Base-by-base conservation (phyloP, 768 basidiomycete species). In the Bullera alba region DNA sequence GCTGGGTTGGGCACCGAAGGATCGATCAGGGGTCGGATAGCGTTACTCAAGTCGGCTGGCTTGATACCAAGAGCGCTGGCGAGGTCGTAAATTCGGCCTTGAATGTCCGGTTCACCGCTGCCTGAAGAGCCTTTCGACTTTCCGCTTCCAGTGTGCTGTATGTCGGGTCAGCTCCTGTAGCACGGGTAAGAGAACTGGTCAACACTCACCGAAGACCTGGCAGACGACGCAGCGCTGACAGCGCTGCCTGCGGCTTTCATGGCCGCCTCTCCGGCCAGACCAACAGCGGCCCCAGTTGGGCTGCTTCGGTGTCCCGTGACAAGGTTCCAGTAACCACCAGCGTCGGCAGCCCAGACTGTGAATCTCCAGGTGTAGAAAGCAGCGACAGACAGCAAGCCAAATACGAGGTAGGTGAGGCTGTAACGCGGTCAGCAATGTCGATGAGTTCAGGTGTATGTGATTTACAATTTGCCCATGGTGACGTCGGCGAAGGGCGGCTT, bases 321-420 rank as follows among this genome's bases (percentile, higher is more conserved):
- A 34, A 72, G 51, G n/a, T 63, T 57, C 70, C 70, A 72, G 46
- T 72, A 72, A 14, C 70, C 70, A 16, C 70, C 70, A 3, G 58
- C 64, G 19, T 70, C 57, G 10, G 37, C 39, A 1, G 70, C 70
- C 68, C 66, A 72, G 30, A 68, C 57, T 21, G 69, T 70, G 53
- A 68, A 57, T 23, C 70, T 43, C 66, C 66, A 72, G 28, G 50
- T 57, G 57, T 72, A 72, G 58, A 72, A 69, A 16, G 54, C 61
- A 32, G 51, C 42, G 10, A 72, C 16, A 16, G 60, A 57, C 34
- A 58, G 25, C 25, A 72, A 55, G 17, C 54, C 46, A n/a, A 70
- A 51, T 19, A 63, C 43, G 38, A 72, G 60, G 61, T 72, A 69
- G n/a, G 50, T 54, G 29, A 72, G 46, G 65, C 70, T 71, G 45